Conservation (phyloP, 1,284 basidiomycete genomes). For the Testicularia cyperi region DNA sequence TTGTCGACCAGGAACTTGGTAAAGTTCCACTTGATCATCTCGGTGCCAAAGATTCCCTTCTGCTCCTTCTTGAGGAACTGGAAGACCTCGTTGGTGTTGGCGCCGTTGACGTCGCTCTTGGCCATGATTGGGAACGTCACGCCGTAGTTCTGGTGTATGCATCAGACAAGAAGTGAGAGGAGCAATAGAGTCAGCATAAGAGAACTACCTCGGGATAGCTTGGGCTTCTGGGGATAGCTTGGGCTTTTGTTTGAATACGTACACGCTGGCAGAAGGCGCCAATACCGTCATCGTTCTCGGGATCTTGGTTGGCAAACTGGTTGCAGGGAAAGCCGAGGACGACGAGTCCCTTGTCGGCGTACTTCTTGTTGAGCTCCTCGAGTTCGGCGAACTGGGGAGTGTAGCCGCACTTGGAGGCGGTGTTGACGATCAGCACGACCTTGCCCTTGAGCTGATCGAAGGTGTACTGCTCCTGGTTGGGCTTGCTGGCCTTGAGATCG, state of each 20-base stretch:
- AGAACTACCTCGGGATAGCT: neutral
- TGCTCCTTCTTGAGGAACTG: constrained; percentile 81
- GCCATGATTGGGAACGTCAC: constrained; percentile 59
- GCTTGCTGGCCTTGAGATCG: constrained; percentile 54
- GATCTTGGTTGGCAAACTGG: constrained; percentile 67
- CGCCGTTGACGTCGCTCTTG: constrained; percentile 78
- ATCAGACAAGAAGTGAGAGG: neutral
- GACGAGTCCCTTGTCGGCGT: constrained; percentile 73
- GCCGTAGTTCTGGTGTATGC: constrained; percentile 54
- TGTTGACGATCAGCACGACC: constrained; percentile 65
- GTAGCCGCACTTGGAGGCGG: constrained; percentile 70
- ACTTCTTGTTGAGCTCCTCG: constrained; percentile 78
- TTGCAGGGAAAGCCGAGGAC: constrained; percentile 90
- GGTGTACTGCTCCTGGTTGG: constrained; percentile 43
- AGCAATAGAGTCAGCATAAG: neutral
- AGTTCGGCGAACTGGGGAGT: constrained; percentile 77
- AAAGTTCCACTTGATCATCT: constrained; percentile 70
- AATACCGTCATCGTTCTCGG: constrained; percentile 52
- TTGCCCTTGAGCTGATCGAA: constrained; percentile 63
- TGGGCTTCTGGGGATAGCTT: too few relatives aligned
- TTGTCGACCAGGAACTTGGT: constrained; percentile 64
- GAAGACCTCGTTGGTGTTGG: constrained; percentile 75
- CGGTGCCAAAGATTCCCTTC: constrained; percentile 71
- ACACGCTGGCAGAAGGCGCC: constrained; percentile 52
- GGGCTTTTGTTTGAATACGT: constrained; percentile 9